Conservation (phyloP, 108 stramenopile species). For the Nitzschia palea region DNA sequence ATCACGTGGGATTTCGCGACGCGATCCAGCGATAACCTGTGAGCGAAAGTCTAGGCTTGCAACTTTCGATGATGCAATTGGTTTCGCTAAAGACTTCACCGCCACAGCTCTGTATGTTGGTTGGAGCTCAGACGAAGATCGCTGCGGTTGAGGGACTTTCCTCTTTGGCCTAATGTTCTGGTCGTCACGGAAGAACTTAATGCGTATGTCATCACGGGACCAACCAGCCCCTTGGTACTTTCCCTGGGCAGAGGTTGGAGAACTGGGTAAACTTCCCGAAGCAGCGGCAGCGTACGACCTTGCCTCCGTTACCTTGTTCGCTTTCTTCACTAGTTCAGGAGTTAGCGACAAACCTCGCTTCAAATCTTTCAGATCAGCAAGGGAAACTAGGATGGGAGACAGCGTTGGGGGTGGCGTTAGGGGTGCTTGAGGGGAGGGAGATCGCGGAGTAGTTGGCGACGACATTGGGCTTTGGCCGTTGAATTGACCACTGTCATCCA, state of each 20-base stretch:
- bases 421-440: constrained; percentile 59
- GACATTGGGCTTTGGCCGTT: not conserved
- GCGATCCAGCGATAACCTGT: constrained; percentile 24
- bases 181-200: constrained; percentile 39
- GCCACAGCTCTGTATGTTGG: constrained; percentile 13
- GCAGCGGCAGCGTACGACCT: constrained; percentile 14
- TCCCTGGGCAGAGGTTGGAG: constrained; percentile 23
- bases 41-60: constrained; percentile 18
- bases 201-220: constrained; percentile 63
- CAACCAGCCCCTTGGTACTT: constrained; percentile 32
- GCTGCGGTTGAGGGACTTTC: not conserved
- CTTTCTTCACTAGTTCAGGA: constrained; percentile 16
- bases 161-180: constrained; percentile 20
- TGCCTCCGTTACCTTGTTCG: not conserved
- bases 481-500: not conserved
- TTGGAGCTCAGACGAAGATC: constrained; percentile 4
- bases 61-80: constrained; percentile 16
- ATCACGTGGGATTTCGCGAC: constrained; percentile 34
- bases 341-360: constrained; percentile 8
- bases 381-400: constrained; percentile 68
- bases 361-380: constrained; percentile 65
- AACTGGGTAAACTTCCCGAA: constrained; percentile 38
- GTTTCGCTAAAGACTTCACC: constrained; percentile 25
- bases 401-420: constrained; percentile 70
- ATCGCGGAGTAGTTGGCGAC: constrained; percentile 15